Conservation (phyloP, 768 basidiomycete species). For the Kwoniella newhampshirensis region DNA sequence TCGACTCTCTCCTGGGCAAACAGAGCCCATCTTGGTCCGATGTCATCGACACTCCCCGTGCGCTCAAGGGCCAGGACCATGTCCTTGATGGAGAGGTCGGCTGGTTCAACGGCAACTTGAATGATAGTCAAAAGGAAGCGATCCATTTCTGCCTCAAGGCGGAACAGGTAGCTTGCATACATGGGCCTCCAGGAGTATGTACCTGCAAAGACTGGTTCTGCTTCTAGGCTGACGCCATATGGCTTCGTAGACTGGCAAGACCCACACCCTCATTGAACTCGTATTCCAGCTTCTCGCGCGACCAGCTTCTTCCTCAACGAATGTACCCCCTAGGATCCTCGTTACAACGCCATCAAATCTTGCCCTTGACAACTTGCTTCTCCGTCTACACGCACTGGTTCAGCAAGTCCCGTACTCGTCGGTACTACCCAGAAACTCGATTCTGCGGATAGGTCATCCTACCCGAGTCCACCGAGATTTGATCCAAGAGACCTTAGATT, state of each 20-base stretch:
- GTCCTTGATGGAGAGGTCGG: conserved; percentile 48
- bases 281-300: conserved; percentile 65
- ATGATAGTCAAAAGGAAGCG: conserved; percentile 79
- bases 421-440: conserved; percentile 48
- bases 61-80: conserved; percentile 30
- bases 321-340: conserved; percentile 34
- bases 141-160: conserved; percentile 78
- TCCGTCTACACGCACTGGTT: conserved; percentile 60
- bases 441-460: conserved; percentile 93
- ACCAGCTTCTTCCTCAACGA: conserved; percentile 13
- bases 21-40: conserved; percentile 32
- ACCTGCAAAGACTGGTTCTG: no score
- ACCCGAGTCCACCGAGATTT: conserved; percentile 75
- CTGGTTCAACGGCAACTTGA: conserved; percentile 76
- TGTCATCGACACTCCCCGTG: conserved; percentile 54
- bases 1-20: conserved; percentile 73
- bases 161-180: conserved; percentile 83
- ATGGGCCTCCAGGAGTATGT: conserved; percentile 83
- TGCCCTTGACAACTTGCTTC: conserved; percentile 84
- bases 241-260: conserved; percentile 77
- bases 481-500: conserved; percentile 54
- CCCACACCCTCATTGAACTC: conserved; percentile 89
- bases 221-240: not conserved
- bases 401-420: conserved; percentile 30
- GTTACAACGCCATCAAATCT: conserved; percentile 59